Evolutionary conservation across 768 basidiomycete genomes (phyloP), one percentile per base, ranked within the genome.

Genomic region (Leccinum variicolor): DNA sequence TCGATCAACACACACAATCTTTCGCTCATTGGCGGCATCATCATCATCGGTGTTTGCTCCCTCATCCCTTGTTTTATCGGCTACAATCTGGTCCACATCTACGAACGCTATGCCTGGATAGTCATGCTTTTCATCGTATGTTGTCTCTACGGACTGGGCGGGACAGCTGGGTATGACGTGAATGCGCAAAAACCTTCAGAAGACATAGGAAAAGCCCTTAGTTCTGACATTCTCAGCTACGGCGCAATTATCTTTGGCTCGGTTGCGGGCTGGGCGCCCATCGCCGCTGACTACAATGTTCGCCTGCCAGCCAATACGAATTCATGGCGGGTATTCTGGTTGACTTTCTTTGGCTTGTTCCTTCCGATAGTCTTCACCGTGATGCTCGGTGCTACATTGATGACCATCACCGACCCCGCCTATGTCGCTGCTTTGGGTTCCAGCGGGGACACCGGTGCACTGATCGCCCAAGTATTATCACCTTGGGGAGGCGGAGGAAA

Each of bases 61-160:
- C 62, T 81, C 31, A 64, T 80, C 19, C 79, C 79, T 17, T 80
- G 79, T 59, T 77, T 81, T 53, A 63, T 81, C 8, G 79, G 79
- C 3, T 80, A 81, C 58, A 60, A 80, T 55, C 63, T 77, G 61
- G 72, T 82, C 17, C 79, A 81, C 57, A 57, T 71, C 55, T 84
- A 78, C 63, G 83, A 84, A 58, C 76, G 82, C 14, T 85, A 82
- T 57, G 80, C 81, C 2, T 85, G 84, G 84, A 76, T 81, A 6
- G 63, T 76, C 26, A 70, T 71, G 14, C 67, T 76, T 45, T 67
- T 80, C 63, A 74, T 83, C 64, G 77, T 81, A 75, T 73, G 77
- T 52, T 78, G 79, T 64, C 75, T 84, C 36, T 80, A 76, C 62
- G 83, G 81, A 10, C 70, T 84, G 4, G 83, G 79, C 3, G 72